These are phyloP conservation scores for Peziza echinospora DNA, from an alignment of 495 filamentous ascomycete genomes.

Conservation along the genomic window DNA sequence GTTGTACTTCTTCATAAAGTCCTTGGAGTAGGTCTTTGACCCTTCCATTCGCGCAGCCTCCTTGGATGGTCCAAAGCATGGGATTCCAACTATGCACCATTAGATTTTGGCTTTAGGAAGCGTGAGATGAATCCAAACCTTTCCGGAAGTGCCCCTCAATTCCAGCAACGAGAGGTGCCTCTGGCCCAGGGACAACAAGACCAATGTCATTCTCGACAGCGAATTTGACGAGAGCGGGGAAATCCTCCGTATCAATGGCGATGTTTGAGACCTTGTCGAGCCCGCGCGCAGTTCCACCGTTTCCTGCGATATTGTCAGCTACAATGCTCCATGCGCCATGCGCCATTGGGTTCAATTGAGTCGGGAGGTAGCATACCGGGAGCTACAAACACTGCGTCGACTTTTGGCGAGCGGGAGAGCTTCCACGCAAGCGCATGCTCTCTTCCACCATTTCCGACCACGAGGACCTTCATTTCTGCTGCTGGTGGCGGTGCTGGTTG, in stretches of 20 bases:
- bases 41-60: constrained; percentile 81
- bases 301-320: too few relatives aligned
- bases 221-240: constrained; percentile 49
- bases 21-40: constrained; percentile 89
- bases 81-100: constrained; percentile 38
- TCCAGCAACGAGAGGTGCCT: constrained; percentile 83
- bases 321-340: too few relatives aligned
- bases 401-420: constrained; percentile 52
- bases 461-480: constrained; percentile 34
- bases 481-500: neutral
- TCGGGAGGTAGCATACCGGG: constrained; percentile 24
- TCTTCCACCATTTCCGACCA: constrained; percentile 80
- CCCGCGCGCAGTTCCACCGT: constrained; percentile 64
- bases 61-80: constrained; percentile 71
- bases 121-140: constrained; percentile 19
- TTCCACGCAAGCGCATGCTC: constrained; percentile 96
- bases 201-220: constrained; percentile 54
- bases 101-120: constrained; percentile 6
- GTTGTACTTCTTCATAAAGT: constrained; percentile 81
- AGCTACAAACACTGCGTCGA: constrained; percentile 42
- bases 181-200: constrained; percentile 75
- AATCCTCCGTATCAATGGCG: constrained; percentile 47
- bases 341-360: neutral
- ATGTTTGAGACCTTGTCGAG: constrained; percentile 52
- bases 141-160: constrained; percentile 64